phyloP scores from a whole-genome alignment of 352 stramenopile species.

The Phytophthora hybrid region DNA sequence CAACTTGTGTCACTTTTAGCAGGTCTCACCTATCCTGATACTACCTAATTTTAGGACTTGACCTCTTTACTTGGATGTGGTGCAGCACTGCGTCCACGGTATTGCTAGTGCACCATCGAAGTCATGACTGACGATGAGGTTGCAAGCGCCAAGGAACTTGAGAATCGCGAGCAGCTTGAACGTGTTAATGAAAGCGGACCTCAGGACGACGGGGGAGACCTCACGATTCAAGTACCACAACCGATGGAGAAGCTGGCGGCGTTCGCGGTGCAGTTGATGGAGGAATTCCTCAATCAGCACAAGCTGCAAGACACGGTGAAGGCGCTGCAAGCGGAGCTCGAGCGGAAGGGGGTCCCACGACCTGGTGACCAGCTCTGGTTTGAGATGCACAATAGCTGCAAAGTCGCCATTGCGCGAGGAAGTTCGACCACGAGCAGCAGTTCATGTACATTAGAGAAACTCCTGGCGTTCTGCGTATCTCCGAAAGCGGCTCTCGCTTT shows the following conservation, averaged over 20 bases:
- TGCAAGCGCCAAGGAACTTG: not conserved
- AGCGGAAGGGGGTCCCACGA: constrained; percentile 31
- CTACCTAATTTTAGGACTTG: not conserved
- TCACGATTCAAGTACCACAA: not conserved
- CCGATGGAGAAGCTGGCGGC: constrained; percentile 38
- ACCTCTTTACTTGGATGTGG: not conserved
- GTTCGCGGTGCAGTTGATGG: constrained; percentile 65
- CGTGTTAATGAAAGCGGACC: constrained; percentile 15
- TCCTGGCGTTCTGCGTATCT: constrained; percentile 59
- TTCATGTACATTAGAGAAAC: constrained; percentile 49
- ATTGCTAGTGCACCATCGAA: constrained; percentile 1
- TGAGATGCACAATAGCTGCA: constrained; percentile 65
- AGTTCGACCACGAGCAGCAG: constrained; percentile 25
- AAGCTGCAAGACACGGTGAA: constrained; percentile 43
- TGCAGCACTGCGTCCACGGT: not conserved
- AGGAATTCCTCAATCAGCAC: constrained; percentile 65
- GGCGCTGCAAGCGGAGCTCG: constrained; percentile 53
- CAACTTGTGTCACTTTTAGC: constrained; percentile 2
- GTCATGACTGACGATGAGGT: not conserved
- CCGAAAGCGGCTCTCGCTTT: constrained; percentile 39
- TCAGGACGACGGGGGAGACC: constrained; percentile 15
- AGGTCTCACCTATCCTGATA: not conserved
- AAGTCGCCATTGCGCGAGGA: constrained; percentile 39
- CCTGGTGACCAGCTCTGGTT: constrained; percentile 58
- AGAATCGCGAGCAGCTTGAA: constrained; percentile 8